phyloP scores from a whole-genome alignment of 129 eudicot species.

The Flaveria robusta region DNA sequence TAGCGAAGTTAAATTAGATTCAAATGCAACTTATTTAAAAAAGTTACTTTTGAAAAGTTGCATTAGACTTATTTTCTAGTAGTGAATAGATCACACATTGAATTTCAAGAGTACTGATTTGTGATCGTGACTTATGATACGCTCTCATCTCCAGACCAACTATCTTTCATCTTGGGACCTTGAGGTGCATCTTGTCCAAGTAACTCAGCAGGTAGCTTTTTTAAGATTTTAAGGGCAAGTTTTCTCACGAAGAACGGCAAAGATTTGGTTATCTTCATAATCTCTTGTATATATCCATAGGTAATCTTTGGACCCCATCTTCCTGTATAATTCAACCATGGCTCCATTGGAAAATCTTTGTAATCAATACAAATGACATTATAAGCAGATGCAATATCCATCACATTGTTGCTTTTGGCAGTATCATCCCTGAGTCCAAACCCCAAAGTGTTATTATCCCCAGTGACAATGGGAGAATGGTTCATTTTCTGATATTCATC shows the following conservation, averaged over 20 bases:
- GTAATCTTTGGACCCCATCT: slow-evolving; percentile 42
- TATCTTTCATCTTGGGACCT: slow-evolving; percentile 35
- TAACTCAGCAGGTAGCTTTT: slow-evolving; percentile 26
- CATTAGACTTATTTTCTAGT: too few relatives aligned
- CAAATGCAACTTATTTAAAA: too few relatives aligned
- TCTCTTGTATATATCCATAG: neutral
- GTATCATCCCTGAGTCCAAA: slow-evolving; percentile 39
- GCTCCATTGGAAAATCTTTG: neutral
- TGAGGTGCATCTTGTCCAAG: slow-evolving; percentile 39
- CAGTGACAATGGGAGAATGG: too few relatives aligned
- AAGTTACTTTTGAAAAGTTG: too few relatives aligned
- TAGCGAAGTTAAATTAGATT: too few relatives aligned
- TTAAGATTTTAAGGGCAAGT: neutral
- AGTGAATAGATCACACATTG: too few relatives aligned
- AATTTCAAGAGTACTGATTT: neutral
- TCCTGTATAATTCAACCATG: slow-evolving; percentile 38
- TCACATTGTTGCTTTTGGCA: slow-evolving; percentile 21
- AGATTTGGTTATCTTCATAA: neutral
- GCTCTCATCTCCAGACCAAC: slow-evolving; percentile 32
- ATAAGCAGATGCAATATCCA: slow-evolving; percentile 27
- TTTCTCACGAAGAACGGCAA: slow-evolving; percentile 16
- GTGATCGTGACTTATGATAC: neutral
- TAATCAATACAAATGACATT: slow-evolving; percentile 23
- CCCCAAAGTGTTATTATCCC: too few relatives aligned
- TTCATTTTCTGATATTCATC: neutral